Evolutionary conservation across 805 yeast genomes (phyloP).

Genomic region (Kazachstania viticola): DNA sequence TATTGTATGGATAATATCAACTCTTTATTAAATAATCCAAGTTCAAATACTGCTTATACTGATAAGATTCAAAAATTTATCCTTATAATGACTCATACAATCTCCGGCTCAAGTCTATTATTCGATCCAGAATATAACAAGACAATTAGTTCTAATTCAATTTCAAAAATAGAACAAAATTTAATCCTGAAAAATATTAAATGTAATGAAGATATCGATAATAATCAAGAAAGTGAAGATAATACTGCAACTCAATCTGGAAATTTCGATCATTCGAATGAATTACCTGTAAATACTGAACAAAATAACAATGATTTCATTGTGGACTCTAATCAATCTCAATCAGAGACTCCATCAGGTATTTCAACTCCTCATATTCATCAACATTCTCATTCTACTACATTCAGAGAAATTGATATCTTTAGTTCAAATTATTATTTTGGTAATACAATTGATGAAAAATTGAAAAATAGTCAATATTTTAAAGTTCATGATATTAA

Average conservation of each 20-base stretch:
- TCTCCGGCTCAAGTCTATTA: slow-evolving; percentile 61
- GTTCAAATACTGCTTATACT: slow-evolving; percentile 18
- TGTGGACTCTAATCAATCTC: slow-evolving; percentile 29
- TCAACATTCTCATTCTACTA: slow-evolving; percentile 72
- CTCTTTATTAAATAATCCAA: slow-evolving; percentile 16
- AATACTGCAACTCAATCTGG: slow-evolving; percentile 13
- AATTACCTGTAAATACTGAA: neutral
- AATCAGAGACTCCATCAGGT: slow-evolving; percentile 30
- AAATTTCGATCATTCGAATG: slow-evolving; percentile 7
- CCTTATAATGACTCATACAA: slow-evolving; percentile 44
- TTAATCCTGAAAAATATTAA: slow-evolving; percentile 24
- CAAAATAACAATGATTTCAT: slow-evolving; percentile 24
- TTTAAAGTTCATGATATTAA: slow-evolving; percentile 48
- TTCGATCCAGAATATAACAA: slow-evolving; percentile 61
- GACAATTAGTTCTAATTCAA: neutral
- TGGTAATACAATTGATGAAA: slow-evolving; percentile 38
- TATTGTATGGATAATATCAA: slow-evolving; percentile 35
- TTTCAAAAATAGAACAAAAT: neutral
- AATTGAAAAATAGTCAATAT: slow-evolving; percentile 34
- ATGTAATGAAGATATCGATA: slow-evolving; percentile 22
- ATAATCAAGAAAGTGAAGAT: slow-evolving; percentile 12
- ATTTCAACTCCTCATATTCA: slow-evolving; percentile 29
- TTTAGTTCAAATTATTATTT: slow-evolving; percentile 58
- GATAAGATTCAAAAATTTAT: slow-evolving; percentile 51
- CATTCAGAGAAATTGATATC: slow-evolving; percentile 44